phyloP scores from a whole-genome alignment of 2,329 filamentous ascomycete genomes.

The Waltergamsia citrina region DNA sequence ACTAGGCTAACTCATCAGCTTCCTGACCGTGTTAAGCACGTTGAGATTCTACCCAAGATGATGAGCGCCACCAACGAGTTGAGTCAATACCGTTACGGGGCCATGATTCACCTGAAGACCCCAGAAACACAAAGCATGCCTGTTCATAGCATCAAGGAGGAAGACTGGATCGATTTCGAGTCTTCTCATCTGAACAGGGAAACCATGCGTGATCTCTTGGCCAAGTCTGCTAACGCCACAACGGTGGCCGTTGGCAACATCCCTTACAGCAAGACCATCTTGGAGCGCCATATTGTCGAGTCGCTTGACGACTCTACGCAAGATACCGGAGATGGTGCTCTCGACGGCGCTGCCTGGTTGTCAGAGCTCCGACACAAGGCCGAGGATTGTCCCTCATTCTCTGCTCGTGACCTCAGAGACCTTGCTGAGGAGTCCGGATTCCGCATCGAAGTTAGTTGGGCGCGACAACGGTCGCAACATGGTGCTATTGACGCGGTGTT shows the following conservation, averaged over 20 bases:
- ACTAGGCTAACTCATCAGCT: constrained; percentile 6
- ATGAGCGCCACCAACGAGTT: constrained; percentile 18
- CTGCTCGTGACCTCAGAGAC: constrained; percentile 8
- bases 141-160: constrained; percentile 6
- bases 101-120: constrained; percentile 11
- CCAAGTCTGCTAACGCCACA: background rate
- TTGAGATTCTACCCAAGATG: constrained; percentile 17
- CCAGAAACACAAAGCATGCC: constrained; percentile 1
- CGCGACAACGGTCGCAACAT: constrained; percentile 18
- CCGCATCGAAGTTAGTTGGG: constrained; percentile 32
- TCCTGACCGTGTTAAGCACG: constrained; percentile 11
- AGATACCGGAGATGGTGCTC: background rate
- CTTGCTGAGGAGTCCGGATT: constrained; percentile 25
- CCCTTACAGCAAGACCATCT: constrained; percentile 18
- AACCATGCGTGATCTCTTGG: constrained; percentile 7
- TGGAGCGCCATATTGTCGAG: constrained; percentile 12
- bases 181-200: constrained; percentile 4
- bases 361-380: constrained; percentile 1
- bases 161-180: constrained; percentile 12
- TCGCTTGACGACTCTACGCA: constrained; percentile 4
- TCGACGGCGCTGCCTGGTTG: constrained; percentile 3
- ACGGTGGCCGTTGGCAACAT: constrained; percentile 13
- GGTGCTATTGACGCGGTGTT: constrained; percentile 10
- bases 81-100: constrained; percentile 16
- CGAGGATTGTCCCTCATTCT: constrained; percentile 5